Percentiles rank a stretch among this genome's conserved stretches.
Conservation (phyloP, 345 rosid genomes). For the Hypericum perforatum region DNA sequence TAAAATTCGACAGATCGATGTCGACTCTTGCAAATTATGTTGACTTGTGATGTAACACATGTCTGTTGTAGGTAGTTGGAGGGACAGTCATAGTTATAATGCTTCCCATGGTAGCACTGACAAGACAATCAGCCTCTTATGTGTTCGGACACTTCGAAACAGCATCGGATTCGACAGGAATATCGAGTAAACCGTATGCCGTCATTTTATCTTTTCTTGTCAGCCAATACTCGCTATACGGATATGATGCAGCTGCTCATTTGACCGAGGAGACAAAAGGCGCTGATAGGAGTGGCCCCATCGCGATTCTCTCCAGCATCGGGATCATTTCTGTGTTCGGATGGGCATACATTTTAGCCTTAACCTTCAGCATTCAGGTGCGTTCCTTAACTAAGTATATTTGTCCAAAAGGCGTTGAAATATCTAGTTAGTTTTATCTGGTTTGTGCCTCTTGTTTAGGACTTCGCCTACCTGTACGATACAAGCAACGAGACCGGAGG, state of each 20-base stretch:
- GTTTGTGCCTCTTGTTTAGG: slow-evolving; percentile 19
- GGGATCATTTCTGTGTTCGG: slow-evolving; percentile 51
- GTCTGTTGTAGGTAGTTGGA: slow-evolving; percentile 34
- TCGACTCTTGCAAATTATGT: no score
- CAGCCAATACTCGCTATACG: slow-evolving; percentile 51
- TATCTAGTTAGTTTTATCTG: neutral
- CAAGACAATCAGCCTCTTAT: slow-evolving; percentile 41
- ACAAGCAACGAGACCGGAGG: slow-evolving; percentile 49
- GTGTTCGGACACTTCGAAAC: slow-evolving; percentile 42
- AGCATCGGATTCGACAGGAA: slow-evolving; percentile 36
- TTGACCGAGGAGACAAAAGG: slow-evolving; percentile 65
- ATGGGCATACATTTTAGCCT: slow-evolving; percentile 56
- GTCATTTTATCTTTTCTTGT: slow-evolving; percentile 44
- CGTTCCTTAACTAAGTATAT: neutral
- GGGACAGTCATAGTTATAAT: slow-evolving; percentile 42
- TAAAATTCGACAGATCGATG: neutral
- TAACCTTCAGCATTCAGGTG: slow-evolving; percentile 53
- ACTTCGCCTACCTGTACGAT: slow-evolving; percentile 37
- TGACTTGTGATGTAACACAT: neutral
- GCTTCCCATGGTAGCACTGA: slow-evolving; percentile 47
- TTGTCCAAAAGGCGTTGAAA: no score
- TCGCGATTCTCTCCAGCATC: slow-evolving; percentile 48
- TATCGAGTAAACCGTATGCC: slow-evolving; percentile 47
- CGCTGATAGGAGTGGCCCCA: slow-evolving; percentile 53
- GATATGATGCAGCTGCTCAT: slow-evolving; percentile 59